Evolutionary conservation across 768 basidiomycete genomes (phyloP).

Genomic region (Mycena galopus): DNA sequence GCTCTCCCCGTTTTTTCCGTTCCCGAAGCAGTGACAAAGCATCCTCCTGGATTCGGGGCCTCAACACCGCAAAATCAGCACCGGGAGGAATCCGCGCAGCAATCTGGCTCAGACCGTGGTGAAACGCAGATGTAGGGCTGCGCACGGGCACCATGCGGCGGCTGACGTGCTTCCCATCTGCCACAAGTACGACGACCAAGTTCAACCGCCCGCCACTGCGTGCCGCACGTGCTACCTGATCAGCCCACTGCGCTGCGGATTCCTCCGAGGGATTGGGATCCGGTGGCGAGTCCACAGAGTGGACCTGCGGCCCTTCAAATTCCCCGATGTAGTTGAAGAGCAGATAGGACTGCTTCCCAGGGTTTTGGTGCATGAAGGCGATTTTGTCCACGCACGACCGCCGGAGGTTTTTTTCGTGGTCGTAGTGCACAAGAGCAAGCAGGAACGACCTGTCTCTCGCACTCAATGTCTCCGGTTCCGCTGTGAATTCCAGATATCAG

Average conservation of each 20-base stretch:
- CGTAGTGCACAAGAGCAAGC: too few relatives aligned
- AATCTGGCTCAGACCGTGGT: conserved; percentile 3
- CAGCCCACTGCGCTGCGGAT: not conserved
- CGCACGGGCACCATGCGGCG: not conserved
- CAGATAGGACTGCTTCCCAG: not conserved
- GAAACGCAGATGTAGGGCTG: not conserved
- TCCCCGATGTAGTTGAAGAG: not conserved
- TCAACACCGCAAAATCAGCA: too few relatives aligned
- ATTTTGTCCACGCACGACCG: too few relatives aligned
- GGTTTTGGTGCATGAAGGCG: too few relatives aligned
- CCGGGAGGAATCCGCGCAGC: not conserved
- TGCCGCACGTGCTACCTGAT: not conserved
- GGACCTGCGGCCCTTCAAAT: not conserved
- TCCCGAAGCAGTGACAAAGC: too few relatives aligned
- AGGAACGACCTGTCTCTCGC: too few relatives aligned
- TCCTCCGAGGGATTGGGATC: not conserved
- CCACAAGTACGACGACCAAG: conserved; percentile 4
- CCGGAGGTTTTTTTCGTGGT: too few relatives aligned
- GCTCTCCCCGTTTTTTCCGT: too few relatives aligned
- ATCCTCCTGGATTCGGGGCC: too few relatives aligned
- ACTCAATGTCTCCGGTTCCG: too few relatives aligned
- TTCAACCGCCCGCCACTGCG: conserved; percentile 9
- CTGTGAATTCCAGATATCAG: too few relatives aligned
- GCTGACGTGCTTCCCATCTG: not conserved
- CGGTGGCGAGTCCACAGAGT: not conserved